These are phyloP conservation scores for Stachybotrys chartarum DNA, from an alignment of 2,329 filamentous ascomycete genomes.

Conservation along the genomic window DNA sequence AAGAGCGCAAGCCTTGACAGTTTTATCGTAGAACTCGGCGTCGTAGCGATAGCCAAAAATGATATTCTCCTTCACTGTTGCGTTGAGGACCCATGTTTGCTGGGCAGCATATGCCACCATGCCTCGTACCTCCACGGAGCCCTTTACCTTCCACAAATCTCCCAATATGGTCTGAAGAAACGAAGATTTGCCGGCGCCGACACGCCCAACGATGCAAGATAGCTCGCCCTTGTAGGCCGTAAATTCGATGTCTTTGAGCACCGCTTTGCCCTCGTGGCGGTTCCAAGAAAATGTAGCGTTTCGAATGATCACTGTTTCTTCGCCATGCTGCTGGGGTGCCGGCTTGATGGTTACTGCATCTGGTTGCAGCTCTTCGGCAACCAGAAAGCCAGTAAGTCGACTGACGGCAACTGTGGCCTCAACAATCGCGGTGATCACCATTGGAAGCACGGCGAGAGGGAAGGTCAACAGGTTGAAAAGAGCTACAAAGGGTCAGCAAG, in stretches of 20 bases:
- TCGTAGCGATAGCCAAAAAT: conserved; percentile 94
- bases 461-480: conserved; percentile 96
- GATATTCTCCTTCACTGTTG: conserved; percentile 94
- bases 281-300: conserved; percentile 95
- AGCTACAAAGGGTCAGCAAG: conserved; percentile 42
- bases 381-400: conserved; percentile 77
- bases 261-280: conserved; percentile 63
- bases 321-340: conserved; percentile 66
- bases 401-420: conserved; percentile 90
- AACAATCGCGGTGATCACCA: conserved; percentile 96
- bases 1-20: conserved; percentile 84
- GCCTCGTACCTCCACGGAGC: conserved; percentile 76
- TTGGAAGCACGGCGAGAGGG: conserved; percentile 85
- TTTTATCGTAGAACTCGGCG: conserved; percentile 87
- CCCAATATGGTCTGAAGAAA: conserved; percentile 83
- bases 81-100: conserved; percentile 94
- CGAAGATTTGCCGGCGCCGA: conserved; percentile 94
- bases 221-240: conserved; percentile 88
- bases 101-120: conserved; percentile 88
- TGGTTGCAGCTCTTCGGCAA: conserved; percentile 80
- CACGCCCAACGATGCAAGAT: conserved; percentile 85
- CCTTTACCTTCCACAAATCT: conserved; percentile 83
- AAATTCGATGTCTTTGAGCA: conserved; percentile 79
- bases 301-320: conserved; percentile 77
- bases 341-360: conserved; percentile 70